Percentiles rank a stretch among this genome's conserved stretches.
These are phyloP conservation scores for Didymosphaeria variabile DNA, from an alignment of 2,329 filamentous ascomycete species.

Conservation along the genomic window DNA sequence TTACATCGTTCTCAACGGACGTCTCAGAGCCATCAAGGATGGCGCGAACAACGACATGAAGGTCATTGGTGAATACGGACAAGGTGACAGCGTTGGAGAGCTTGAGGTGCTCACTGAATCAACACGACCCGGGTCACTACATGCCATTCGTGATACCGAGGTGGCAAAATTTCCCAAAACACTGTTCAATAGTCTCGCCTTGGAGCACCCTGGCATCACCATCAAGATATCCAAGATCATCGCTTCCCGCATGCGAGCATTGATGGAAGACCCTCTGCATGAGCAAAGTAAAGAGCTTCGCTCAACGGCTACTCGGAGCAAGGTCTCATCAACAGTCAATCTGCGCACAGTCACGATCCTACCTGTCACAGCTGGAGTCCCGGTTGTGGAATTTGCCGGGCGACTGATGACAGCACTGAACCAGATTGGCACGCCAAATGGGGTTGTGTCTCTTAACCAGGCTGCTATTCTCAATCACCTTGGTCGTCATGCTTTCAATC, in stretches of 20 bases:
- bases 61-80: constrained; percentile 90
- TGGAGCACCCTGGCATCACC: constrained; percentile 96
- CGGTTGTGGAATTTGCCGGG: constrained; percentile 93
- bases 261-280: constrained; percentile 82
- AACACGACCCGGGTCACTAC: constrained; percentile 85
- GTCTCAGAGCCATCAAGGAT: constrained; percentile 84
- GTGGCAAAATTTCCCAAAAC: constrained; percentile 95
- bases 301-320: constrained; percentile 64
- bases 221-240: constrained; percentile 99
- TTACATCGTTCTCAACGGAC: constrained; percentile 95
- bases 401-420: constrained; percentile 85
- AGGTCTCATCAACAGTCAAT: constrained; percentile 86
- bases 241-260: constrained; percentile 87
- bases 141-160: constrained; percentile 96
- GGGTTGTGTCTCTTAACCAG: constrained; percentile 91
- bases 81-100: constrained; percentile 97
- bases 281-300: constrained; percentile 71
- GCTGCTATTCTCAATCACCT: constrained; percentile 93
- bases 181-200: constrained; percentile 94
- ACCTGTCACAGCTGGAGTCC: constrained; percentile 89
- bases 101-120: constrained; percentile 97
- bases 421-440: constrained; percentile 88
- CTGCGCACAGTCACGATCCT: constrained; percentile 91
- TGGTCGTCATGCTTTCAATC: constrained; percentile 94
- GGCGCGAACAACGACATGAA: constrained; percentile 81